Evolutionary conservation across 106 monocot genomes (phyloP).

Genomic region (Dendrobium catenatum): DNA sequence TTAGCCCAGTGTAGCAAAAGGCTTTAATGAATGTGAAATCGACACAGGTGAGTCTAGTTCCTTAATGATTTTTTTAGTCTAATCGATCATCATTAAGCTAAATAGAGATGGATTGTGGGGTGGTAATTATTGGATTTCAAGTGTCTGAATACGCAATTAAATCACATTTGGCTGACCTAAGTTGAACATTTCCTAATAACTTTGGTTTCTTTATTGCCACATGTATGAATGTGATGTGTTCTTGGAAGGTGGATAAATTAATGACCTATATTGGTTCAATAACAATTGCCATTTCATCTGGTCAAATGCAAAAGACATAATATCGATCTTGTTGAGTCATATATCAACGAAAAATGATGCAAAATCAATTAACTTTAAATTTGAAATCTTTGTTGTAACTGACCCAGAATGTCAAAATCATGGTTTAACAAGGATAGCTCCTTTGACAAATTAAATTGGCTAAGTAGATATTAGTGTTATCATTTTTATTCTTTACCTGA

Average conservation of each 20-base stretch:
- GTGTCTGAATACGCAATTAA: neutral
- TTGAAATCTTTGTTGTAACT: neutral
- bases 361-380: neutral
- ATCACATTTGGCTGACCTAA: neutral
- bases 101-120: neutral
- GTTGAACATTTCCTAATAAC: neutral
- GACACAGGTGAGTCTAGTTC: neutral
- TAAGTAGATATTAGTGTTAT: neutral
- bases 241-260: neutral
- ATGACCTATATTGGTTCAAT: neutral
- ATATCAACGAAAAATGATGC: neutral
- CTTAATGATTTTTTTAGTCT: neutral
- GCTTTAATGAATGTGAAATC: neutral
- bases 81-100: neutral
- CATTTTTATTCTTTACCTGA: conserved; percentile 51
- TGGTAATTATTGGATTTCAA: neutral
- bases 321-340: neutral
- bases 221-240: neutral
- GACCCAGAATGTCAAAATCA: neutral
- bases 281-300: neutral
- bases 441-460: neutral
- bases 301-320: neutral
- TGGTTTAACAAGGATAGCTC: neutral
- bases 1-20: neutral
- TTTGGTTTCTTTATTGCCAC: neutral